Percentiles rank a stretch among this genome's conserved stretches.
These are phyloP conservation scores for Fusarium odoratissimum DNA, from an alignment of 2,329 filamentous ascomycete genomes.

Conservation along the genomic window DNA sequence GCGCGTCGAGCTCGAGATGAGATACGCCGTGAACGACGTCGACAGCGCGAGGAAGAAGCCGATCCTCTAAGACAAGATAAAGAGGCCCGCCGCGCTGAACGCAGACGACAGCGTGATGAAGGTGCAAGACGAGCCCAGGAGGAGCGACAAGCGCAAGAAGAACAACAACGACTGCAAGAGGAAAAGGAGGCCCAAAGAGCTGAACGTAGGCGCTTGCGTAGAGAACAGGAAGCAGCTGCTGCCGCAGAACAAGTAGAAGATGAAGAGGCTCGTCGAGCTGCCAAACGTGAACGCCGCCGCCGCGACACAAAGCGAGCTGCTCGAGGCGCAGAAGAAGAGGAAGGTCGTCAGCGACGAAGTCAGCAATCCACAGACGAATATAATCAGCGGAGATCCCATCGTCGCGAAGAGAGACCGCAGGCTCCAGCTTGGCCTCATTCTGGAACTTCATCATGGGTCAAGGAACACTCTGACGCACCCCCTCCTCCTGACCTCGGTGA, in stretches of 20 bases:
- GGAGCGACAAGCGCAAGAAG: conserved; percentile 62
- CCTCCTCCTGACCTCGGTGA: conserved; percentile 62
- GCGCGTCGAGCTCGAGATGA: conserved; percentile 67
- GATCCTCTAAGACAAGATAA: conserved; percentile 57
- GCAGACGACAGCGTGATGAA: conserved; percentile 52
- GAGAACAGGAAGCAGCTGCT: conserved; percentile 60
- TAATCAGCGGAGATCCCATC: conserved; percentile 56
- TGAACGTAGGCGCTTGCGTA: conserved; percentile 62
- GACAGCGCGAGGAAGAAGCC: conserved; percentile 62
- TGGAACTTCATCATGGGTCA: conserved; percentile 74
- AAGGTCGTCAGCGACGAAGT: conserved; percentile 47
- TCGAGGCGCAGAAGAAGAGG: conserved; percentile 54
- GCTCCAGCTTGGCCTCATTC: conserved; percentile 68
- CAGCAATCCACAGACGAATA: conserved; percentile 57
- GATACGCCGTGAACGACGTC: conserved; percentile 65
- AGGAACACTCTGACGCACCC: conserved; percentile 71
- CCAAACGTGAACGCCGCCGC: conserved; percentile 63
- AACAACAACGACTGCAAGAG: conserved; percentile 60
- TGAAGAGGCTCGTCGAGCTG: conserved; percentile 58
- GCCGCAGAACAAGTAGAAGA: conserved; percentile 56
- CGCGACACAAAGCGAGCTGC: conserved; percentile 63
- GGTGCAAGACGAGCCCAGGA: conserved; percentile 50
- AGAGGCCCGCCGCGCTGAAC: conserved; percentile 67
- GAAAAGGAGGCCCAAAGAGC: conserved; percentile 65
- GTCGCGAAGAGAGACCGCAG: conserved; percentile 49